Percentiles rank a stretch among this genome's conserved stretches.
Conservation (phyloP, 1,139 yeast genomes). For the Kodamaea fungicola region DNA sequence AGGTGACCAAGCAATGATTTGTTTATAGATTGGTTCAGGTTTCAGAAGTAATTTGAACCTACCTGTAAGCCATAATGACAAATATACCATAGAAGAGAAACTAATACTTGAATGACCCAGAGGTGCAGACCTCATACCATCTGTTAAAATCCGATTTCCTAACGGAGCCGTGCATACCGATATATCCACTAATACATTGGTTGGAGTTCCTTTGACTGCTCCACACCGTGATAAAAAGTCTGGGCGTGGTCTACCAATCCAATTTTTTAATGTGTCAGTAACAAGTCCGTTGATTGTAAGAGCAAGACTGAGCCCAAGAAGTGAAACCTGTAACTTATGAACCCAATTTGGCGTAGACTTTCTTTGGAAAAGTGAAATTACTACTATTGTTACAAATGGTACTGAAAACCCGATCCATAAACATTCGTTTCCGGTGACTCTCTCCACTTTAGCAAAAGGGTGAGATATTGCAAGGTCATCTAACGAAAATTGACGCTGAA, state of each 20-base stretch:
- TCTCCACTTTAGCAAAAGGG: conserved; percentile 65
- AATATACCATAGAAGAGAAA: conserved; percentile 37
- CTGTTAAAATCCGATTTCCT: conserved; percentile 26
- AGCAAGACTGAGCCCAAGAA: conserved; percentile 52
- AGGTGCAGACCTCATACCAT: conserved; percentile 48
- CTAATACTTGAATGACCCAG: conserved; percentile 46
- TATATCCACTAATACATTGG: conserved; percentile 36
- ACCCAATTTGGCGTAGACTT: conserved; percentile 9
- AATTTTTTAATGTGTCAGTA: conserved; percentile 65
- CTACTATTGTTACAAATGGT: conserved; percentile 36
- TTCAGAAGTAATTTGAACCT: conserved; percentile 38
- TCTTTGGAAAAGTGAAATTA: conserved; percentile 28
- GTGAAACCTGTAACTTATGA: conserved; percentile 44
- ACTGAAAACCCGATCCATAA: conserved; percentile 31
- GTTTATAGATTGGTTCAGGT: conserved; percentile 10
- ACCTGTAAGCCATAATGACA: conserved; percentile 57
- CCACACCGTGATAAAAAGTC: conserved; percentile 72
- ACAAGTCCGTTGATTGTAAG: conserved; percentile 42
- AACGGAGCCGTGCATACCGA: conserved; percentile 42
- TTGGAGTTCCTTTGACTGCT: conserved; percentile 38
- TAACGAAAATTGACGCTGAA: conserved; percentile 21
- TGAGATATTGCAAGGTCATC: conserved; percentile 53
- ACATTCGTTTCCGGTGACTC: conserved; percentile 45
- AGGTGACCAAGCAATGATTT: conserved; percentile 11
- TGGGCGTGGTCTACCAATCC: conserved; percentile 82